phyloP scores from a whole-genome alignment of 768 basidiomycete genomes.

The Podaxis mareebaensis region DNA sequence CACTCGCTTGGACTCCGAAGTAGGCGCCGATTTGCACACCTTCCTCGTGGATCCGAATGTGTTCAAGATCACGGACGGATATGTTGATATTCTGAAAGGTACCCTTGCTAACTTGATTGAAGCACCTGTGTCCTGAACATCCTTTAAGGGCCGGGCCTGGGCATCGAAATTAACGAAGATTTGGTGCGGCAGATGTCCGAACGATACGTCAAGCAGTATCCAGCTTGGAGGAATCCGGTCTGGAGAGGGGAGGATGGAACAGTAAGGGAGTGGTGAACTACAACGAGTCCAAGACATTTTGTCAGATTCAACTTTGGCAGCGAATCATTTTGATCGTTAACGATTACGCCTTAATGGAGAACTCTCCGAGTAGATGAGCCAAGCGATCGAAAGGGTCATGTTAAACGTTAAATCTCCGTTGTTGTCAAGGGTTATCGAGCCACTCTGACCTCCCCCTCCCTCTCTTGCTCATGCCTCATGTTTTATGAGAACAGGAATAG shows the following conservation, averaged over 20 bases:
- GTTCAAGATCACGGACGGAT: slow-evolving; percentile 54
- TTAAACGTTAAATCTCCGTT: no score
- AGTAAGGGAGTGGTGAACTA: slow-evolving; percentile 51
- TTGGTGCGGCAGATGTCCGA: slow-evolving; percentile 43
- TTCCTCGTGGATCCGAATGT: slow-evolving; percentile 54
- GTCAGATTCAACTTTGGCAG: neutral
- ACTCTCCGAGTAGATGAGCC: neutral
- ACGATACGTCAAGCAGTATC: slow-evolving; percentile 35
- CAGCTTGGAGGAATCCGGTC: slow-evolving; percentile 54
- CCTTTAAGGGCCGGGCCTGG: slow-evolving; percentile 52
- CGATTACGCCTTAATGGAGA: neutral
- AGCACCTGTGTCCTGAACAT: neutral
- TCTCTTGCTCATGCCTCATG: no score
- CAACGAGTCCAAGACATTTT: neutral
- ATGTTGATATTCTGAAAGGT: slow-evolving; percentile 43
- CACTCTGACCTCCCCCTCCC: no score
- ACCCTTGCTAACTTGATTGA: neutral
- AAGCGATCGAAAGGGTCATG: no score
- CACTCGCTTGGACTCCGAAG: slow-evolving; percentile 27
- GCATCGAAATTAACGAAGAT: slow-evolving; percentile 60
- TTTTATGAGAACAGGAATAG: no score
- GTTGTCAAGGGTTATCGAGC: no score
- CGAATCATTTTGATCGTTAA: no score
- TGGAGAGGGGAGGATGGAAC: slow-evolving; percentile 58
- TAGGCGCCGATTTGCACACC: slow-evolving; percentile 55